phyloP scores from a whole-genome alignment of 2,329 filamentous ascomycete species.

The Remersonia thermophila region DNA sequence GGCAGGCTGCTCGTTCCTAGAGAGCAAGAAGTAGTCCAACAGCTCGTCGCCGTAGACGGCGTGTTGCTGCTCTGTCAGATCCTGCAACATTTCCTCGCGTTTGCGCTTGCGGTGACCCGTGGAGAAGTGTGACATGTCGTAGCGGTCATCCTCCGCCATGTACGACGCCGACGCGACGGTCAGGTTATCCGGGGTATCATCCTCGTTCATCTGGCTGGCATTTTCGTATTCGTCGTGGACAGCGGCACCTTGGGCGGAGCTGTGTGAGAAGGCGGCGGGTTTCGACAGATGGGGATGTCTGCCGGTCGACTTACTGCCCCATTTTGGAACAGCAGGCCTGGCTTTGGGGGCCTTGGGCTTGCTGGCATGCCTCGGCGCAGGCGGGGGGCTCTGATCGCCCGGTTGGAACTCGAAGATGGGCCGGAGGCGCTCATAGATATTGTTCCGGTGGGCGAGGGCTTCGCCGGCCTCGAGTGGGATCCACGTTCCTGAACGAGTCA shows the following conservation, averaged over 20 bases:
- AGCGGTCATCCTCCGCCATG: conserved; percentile 69
- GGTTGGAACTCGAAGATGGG: conserved; percentile 84
- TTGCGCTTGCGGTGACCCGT: conserved; percentile 65
- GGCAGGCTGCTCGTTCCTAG: conserved; percentile 63
- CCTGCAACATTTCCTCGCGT: conserved; percentile 51
- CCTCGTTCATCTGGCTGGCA: conserved; percentile 51
- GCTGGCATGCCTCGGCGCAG: conserved; percentile 82
- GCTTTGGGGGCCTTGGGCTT: conserved; percentile 65
- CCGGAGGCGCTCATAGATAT: conserved; percentile 67
- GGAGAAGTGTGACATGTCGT: conserved; percentile 53
- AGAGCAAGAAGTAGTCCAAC: conserved; percentile 88
- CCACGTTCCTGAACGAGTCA: conserved; percentile 62
- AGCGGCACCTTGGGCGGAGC: conserved; percentile 17
- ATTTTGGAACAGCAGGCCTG: conserved; percentile 52
- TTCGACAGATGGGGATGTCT: conserved; percentile 4
- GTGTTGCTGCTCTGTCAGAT: conserved; percentile 68
- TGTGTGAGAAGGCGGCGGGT: conserved; percentile 13
- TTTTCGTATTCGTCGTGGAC: conserved; percentile 53
- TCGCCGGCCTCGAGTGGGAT: conserved; percentile 78
- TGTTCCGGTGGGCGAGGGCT: conserved; percentile 73
- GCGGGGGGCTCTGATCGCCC: conserved; percentile 78
- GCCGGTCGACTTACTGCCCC: conserved; percentile 29
- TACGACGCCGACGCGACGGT: conserved; percentile 77
- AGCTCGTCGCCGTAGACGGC: conserved; percentile 85
- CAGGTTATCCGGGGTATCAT: conserved; percentile 71